Base-by-base conservation (phyloP, 2,329 filamentous ascomycete genomes). In the Rosellinia necatrix region DNA sequence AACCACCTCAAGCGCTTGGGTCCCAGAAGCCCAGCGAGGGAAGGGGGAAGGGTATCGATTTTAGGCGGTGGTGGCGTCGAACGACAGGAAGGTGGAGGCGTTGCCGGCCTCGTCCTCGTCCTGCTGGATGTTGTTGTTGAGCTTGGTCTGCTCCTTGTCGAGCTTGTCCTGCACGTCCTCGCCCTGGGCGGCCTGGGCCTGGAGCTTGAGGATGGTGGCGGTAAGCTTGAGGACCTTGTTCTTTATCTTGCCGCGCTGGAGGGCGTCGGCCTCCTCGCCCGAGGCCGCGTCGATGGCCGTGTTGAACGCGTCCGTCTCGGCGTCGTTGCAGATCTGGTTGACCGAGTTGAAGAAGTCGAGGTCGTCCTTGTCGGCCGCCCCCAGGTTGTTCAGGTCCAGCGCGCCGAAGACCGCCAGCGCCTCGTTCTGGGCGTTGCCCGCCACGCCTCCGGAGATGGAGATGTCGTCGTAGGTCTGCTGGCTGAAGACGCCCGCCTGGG, bases 171-270 rank as follows among this genome's bases (percentile, higher is more conserved):
- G 65, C 0, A 79, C 76, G 56, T 79, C 74, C 13, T 75, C 53
- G 19, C 82, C 81, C 61, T 83, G 78, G 0, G 81, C 81, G 52
- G 75, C 70, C 58, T 83, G 71, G 30, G 79, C 74, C 67, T 77
- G 71, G 7, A 84, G 76, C 62, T 76, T 73, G 25, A 83, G 68
- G 27, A 82, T 71, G 48, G 78, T 78, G 24, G 80, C 78, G 34
- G 76, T 78, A 59, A 84, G 72, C 72, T 85, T 84, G 49, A 84
- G 70, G 13, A 84, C 79, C 73, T 84, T 84, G 76, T 83, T 84
- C 77, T 82, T 81, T 58, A 78, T 83, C 72, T 84, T 83, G 66
- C 80, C 80, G 49, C 76, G 74, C 76, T 78, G 51, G 10, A 84
- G 75, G 46, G 81, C 79, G 19, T 74, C 75, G 2, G 76, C 78